Evolutionary conservation across 305 asterid genomes (phyloP).

Genomic region (Ajuga reptans): DNA sequence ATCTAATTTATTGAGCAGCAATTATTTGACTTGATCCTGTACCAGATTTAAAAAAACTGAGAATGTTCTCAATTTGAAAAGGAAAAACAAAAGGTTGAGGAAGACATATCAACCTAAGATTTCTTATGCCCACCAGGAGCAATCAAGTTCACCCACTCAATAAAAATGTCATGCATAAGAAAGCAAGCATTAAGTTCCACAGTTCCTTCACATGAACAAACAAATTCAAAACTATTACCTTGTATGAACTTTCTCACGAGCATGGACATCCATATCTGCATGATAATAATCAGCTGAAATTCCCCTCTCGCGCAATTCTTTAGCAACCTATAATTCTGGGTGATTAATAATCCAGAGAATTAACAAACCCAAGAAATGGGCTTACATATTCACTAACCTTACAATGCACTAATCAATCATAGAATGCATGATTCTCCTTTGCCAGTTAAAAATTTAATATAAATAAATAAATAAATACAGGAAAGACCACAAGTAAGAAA

Average conservation of each 20-base stretch:
- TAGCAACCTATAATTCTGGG: conserved; percentile 60
- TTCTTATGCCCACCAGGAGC: background rate
- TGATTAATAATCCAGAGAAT: conserved; percentile 19
- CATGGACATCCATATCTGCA: conserved; percentile 86
- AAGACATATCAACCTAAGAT: background rate
- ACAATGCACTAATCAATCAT: background rate
- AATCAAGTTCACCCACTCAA: conserved; percentile 4
- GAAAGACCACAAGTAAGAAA: background rate
- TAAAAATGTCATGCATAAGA: conserved; percentile 6
- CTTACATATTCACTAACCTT: background rate
- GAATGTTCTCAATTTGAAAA: conserved; percentile 14
- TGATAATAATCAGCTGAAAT: conserved; percentile 80
- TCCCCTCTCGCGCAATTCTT: conserved; percentile 71
- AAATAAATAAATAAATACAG: background rate
- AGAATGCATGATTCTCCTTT: background rate
- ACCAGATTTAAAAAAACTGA: conserved; percentile 1
- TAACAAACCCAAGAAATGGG: conserved; percentile 1
- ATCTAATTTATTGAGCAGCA: background rate
- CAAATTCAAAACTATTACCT: conserved; percentile 39
- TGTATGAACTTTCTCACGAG: conserved; percentile 74
- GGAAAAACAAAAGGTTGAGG: background rate
- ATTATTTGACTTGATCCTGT: conserved; percentile 5
- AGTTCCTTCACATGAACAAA: conserved; percentile 18
- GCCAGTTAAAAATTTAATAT: background rate
- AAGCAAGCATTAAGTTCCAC: conserved; percentile 16